Conservation (phyloP, 441 rosid species). For the Pelargonium australe region DNA sequence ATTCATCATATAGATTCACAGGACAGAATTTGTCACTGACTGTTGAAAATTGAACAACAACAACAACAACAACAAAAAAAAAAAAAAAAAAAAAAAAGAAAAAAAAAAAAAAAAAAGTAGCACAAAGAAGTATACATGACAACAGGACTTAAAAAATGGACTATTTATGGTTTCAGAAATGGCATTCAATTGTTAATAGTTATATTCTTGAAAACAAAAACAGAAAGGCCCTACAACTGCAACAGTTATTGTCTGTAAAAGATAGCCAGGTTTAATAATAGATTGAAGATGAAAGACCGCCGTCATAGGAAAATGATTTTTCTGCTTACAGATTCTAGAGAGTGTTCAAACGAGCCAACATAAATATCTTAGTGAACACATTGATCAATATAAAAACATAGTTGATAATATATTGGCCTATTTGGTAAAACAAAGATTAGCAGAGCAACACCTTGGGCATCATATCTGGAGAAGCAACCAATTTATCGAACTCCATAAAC, state of each 20-base stretch:
- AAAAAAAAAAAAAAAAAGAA: no score
- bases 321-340: no score
- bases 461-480: constrained; percentile 98
- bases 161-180: background rate
- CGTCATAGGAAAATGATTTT: no score
- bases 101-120: no score
- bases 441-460: constrained; percentile 81
- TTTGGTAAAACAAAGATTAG: background rate
- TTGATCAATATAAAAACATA: no score
- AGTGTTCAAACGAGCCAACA: no score
- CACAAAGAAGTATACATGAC: background rate
- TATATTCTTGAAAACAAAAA: no score
- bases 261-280: no score
- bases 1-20: no score
- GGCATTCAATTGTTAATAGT: background rate
- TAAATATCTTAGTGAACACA: no score
- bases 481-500: constrained; percentile 95
- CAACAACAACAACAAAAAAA: no score
- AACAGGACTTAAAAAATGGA: background rate
- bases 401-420: background rate
- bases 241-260: background rate
- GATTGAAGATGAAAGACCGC: no score
- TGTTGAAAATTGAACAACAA: background rate
- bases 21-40: background rate
- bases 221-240: background rate